Evolutionary conservation across 2,329 filamentous ascomycete genomes (phyloP).

Genomic region (Colletotrichum horii): DNA sequence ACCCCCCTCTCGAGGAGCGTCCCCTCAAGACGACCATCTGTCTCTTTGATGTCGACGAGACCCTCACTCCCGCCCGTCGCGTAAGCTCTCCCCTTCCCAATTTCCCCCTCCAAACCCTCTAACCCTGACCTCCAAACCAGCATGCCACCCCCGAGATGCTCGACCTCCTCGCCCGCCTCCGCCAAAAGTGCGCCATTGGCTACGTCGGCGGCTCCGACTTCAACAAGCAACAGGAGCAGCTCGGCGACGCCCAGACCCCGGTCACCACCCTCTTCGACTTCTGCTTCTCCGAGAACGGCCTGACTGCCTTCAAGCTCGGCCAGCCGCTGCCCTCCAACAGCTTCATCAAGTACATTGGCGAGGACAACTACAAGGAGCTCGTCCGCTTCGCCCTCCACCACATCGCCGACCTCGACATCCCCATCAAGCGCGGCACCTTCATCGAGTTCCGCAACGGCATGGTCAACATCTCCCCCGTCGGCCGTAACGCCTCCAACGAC

Average conservation of each 20-base stretch:
- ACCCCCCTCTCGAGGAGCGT: constrained; percentile 80
- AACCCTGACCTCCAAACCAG: constrained; percentile 42
- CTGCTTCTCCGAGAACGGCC: constrained; percentile 96
- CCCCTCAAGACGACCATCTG: constrained; percentile 91
- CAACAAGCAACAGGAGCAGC: constrained; percentile 93
- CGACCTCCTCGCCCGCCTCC: constrained; percentile 76
- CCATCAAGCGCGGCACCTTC: constrained; percentile 84
- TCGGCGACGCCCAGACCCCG: constrained; percentile 68
- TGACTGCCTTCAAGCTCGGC: constrained; percentile 88
- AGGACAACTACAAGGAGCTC: constrained; percentile 80
- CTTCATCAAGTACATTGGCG: constrained; percentile 93
- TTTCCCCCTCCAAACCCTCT: neutral
- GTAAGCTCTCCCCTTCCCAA: constrained; percentile 52
- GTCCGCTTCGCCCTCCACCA: constrained; percentile 80
- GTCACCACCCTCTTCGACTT: constrained; percentile 94
- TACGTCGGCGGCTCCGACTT: constrained; percentile 94
- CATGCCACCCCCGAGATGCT: constrained; percentile 82
- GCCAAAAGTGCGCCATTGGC: constrained; percentile 87
- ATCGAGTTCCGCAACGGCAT: constrained; percentile 91
- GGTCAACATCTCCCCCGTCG: constrained; percentile 85
- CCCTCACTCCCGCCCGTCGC: constrained; percentile 81
- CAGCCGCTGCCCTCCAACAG: constrained; percentile 75
- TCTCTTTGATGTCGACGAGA: constrained; percentile 96
- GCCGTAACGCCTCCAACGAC: constrained; percentile 80
- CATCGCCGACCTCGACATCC: constrained; percentile 83